Percentiles rank a stretch among this genome's conserved stretches.
Conservation (phyloP, 495 filamentous ascomycete genomes). For the Chaetomidium leptoderma region DNA sequence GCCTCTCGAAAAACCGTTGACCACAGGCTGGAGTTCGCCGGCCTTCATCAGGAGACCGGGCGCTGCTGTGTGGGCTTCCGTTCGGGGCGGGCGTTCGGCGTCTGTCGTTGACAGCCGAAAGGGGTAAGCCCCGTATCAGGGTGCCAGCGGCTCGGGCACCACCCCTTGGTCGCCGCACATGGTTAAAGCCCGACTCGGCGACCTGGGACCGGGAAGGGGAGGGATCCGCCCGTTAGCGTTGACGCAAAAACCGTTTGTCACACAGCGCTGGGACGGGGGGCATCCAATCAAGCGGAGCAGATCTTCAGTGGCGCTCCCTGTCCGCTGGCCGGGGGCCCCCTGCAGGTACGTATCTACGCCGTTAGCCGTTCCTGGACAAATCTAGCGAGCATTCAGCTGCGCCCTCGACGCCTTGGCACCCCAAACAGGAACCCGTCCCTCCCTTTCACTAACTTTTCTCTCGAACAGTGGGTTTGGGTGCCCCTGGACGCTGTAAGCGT, state of each 20-base stretch:
- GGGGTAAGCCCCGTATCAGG: slow-evolving; percentile 7
- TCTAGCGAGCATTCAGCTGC: slow-evolving; percentile 38
- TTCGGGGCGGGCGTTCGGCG: neutral
- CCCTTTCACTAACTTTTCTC: too few relatives aligned
- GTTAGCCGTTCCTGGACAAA: slow-evolving; percentile 31
- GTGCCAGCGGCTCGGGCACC: slow-evolving; percentile 31
- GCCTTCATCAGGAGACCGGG: too few relatives aligned
- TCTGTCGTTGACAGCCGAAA: slow-evolving; percentile 6
- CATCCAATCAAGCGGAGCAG: slow-evolving; percentile 25
- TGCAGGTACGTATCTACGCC: slow-evolving; percentile 1
- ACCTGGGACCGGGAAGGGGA: slow-evolving; percentile 32
- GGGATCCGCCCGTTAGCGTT: slow-evolving; percentile 34
- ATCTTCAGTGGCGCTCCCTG: slow-evolving; percentile 31
- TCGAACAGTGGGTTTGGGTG: neutral
- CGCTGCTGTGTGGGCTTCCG: neutral
- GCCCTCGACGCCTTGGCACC: slow-evolving; percentile 27
- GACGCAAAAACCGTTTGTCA: slow-evolving; percentile 40
- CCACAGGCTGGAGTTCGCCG: too few relatives aligned
- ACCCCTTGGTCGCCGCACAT: slow-evolving; percentile 30
- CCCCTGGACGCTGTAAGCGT: slow-evolving; percentile 7
- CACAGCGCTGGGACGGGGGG: slow-evolving; percentile 35
- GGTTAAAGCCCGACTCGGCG: slow-evolving; percentile 40
- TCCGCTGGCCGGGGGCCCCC: slow-evolving; percentile 10
- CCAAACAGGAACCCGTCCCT: slow-evolving; percentile 20
- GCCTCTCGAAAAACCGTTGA: neutral